Base-by-base conservation (phyloP, 2,329 filamentous ascomycete genomes). In the Phyllosticta citriasiana region DNA sequence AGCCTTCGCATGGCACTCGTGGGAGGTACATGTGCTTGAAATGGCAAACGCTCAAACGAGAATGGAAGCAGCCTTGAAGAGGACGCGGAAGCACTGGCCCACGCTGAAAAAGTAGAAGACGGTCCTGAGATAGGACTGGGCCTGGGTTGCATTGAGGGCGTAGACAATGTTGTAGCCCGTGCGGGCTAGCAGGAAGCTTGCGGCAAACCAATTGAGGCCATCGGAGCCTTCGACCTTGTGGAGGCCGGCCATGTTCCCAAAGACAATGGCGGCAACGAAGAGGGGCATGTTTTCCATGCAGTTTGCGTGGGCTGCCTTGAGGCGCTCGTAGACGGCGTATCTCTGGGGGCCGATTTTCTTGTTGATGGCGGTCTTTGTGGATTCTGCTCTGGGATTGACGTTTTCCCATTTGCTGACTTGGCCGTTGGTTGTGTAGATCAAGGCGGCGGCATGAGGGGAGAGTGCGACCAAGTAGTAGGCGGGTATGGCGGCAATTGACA, bases 251-350 rank as follows among this genome's bases (percentile, higher is more conserved):
- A 79, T 64, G 53, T 79, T 73, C 0, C 75, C 77, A 4, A 76
- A 67, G 14, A 79, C 68, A 8, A 80, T 69, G 1, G 77, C 75
- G 1, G 76, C 71, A 9, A 75, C 66, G 63, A 79, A 80, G 8
- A 80, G 63, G 1, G 78, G 75, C 59, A 80, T 68, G 58, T 75
- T 78, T 68, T 81, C 78, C 63, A 79, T 70, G 27, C 73, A 72
- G 65, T 80, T 80, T 27, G 73, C 69, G 63, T 79, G 76, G 35
- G 76, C 79, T 4, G 75, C 71, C 62, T 77, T 73, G 24, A 74
- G 71, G 51, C 78, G 76, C 67, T 80, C 77, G 58, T 73, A 80
- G 7, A 67, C 70, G 12, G 71, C 74, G 63, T 73, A 78, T 4
- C 67, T 68, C 14, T 72, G 69, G 0, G 72, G 64, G 9, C 72